These are phyloP conservation scores for Aspergillus amoenus DNA, from an alignment of 2,329 filamentous ascomycete genomes.

Conservation along the genomic window DNA sequence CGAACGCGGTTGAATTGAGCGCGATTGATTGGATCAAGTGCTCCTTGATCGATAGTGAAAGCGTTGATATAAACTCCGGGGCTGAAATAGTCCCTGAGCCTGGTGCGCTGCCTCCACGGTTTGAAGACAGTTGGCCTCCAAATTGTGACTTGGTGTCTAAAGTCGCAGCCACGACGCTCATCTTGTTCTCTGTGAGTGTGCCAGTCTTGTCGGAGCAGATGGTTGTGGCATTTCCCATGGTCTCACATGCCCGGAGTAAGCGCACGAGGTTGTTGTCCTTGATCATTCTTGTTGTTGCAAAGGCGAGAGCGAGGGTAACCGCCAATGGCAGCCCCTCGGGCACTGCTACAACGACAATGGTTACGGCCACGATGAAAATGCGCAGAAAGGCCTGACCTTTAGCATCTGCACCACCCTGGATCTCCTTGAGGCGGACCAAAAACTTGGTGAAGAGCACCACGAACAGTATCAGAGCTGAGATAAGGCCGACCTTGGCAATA, in stretches of 20 bases:
- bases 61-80: slow-evolving; percentile 54
- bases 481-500: slow-evolving; percentile 72
- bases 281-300: slow-evolving; percentile 63
- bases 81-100: slow-evolving; percentile 43
- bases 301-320: slow-evolving; percentile 61
- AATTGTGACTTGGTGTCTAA: slow-evolving; percentile 50
- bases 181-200: slow-evolving; percentile 64
- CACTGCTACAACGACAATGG: slow-evolving; percentile 60
- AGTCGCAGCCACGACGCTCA: slow-evolving; percentile 60
- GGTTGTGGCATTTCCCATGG: slow-evolving; percentile 64
- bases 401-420: slow-evolving; percentile 46
- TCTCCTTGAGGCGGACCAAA: slow-evolving; percentile 57
- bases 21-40: slow-evolving; percentile 64
- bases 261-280: slow-evolving; percentile 64
- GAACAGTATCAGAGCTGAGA: slow-evolving; percentile 72
- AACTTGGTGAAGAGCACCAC: slow-evolving; percentile 78
- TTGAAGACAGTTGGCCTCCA: slow-evolving; percentile 32
- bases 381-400: slow-evolving; percentile 59
- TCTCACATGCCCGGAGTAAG: slow-evolving; percentile 59
- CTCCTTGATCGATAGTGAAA: slow-evolving; percentile 54
- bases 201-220: slow-evolving; percentile 68
- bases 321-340: slow-evolving; percentile 62
- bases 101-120: slow-evolving; percentile 3
- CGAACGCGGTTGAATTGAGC: slow-evolving; percentile 69
- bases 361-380: slow-evolving; percentile 59